phyloP scores from a whole-genome alignment of 1,284 basidiomycete species.

The Tilletia walkeri region DNA sequence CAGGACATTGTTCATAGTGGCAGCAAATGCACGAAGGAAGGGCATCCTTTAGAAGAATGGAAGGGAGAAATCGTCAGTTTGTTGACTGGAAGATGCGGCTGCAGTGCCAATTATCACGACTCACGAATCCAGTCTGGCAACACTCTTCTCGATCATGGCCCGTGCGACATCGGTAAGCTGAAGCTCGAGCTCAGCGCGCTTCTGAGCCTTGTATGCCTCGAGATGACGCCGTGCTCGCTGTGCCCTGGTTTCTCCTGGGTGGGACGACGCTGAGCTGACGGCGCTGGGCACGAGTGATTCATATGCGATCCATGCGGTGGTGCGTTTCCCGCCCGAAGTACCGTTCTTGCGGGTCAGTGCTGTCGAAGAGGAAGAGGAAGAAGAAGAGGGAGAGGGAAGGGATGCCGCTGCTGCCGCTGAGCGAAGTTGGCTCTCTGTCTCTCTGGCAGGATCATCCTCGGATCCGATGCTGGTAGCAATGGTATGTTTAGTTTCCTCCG shows the following conservation, averaged over 20 bases:
- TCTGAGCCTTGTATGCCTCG: conserved; percentile 20
- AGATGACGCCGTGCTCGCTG: conserved; percentile 14
- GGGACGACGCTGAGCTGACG: neutral
- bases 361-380: neutral
- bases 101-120: conserved; percentile 2
- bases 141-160: conserved; percentile 36
- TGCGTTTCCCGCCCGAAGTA: conserved; percentile 1
- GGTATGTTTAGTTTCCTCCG: conserved; percentile 29
- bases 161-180: conserved; percentile 43
- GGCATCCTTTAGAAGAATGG: conserved; percentile 16
- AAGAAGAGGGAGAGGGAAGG: neutral
- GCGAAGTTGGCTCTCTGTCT: conserved; percentile 6
- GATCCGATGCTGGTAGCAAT: conserved; percentile 8
- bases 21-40: conserved; percentile 41
- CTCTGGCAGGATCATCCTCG: conserved; percentile 5
- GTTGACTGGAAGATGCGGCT: neutral
- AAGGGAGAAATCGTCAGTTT: neutral
- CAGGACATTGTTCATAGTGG: conserved; percentile 54
- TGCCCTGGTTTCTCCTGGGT: neutral
- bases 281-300: conserved; percentile 1
- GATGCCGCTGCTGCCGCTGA: conserved; percentile 6
- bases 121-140: conserved; percentile 42
- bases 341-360: neutral
- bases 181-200: conserved; percentile 41
- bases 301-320: conserved; percentile 10